These are phyloP conservation scores for Mucor lusitanicus DNA, from an alignment of 371 early-diverging fungal species.

Conservation along the genomic window DNA sequence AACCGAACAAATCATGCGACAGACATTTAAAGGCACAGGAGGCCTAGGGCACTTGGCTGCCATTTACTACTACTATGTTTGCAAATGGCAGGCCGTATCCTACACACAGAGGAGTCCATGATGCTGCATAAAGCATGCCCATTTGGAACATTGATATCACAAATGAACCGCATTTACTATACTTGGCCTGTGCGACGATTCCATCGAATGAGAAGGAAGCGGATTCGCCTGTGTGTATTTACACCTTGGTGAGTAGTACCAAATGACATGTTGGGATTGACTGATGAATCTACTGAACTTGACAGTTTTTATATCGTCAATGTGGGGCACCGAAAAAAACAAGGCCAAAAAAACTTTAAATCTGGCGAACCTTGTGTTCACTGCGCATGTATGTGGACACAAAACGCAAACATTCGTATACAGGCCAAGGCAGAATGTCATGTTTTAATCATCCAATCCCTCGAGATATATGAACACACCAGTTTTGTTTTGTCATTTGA, in stretches of 20 bases:
- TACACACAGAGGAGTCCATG: background rate
- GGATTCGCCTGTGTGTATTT: background rate
- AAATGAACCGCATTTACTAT: background rate
- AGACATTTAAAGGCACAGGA: background rate
- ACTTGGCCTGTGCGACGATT: slow-evolving; percentile 8
- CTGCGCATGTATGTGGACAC: background rate
- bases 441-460: background rate
- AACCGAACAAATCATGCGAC: background rate
- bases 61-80: too few species aligned
- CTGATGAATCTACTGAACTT: background rate
- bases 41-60: background rate
- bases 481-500: background rate
- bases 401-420: background rate
- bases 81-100: too few species aligned
- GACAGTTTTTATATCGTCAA: slow-evolving; percentile 5
- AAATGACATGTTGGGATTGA: background rate
- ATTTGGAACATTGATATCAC: background rate
- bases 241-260: background rate
- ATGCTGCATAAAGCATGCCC: background rate
- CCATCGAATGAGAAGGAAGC: background rate
- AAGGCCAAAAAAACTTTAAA: background rate
- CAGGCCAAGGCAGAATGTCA: background rate
- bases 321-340: background rate
- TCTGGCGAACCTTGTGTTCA: background rate
- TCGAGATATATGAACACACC: background rate